Evolutionary conservation across 345 rosid genomes (phyloP).

Genomic region (Populus euphratica): DNA sequence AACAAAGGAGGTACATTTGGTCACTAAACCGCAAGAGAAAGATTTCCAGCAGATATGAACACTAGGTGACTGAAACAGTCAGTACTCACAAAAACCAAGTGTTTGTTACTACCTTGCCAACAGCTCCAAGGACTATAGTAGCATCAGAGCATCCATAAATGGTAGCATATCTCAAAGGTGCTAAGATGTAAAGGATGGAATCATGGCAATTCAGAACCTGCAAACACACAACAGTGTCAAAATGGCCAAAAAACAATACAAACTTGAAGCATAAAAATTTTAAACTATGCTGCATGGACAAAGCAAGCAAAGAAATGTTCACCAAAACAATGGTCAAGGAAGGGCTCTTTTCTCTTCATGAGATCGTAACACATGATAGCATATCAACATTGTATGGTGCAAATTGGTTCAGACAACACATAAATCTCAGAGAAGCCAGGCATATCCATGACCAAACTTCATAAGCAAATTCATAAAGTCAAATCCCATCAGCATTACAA

Average conservation of each 20-base stretch:
- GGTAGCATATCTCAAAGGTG: conserved; percentile 88
- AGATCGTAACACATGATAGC: neutral
- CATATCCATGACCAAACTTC: neutral
- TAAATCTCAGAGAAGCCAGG: neutral
- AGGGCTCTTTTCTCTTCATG: neutral
- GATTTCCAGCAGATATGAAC: neutral
- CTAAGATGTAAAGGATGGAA: conserved; percentile 85
- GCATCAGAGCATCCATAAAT: conserved; percentile 96
- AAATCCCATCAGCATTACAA: neutral
- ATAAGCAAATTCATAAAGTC: neutral
- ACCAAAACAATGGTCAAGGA: neutral
- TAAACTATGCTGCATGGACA: neutral
- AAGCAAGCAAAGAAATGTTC: neutral
- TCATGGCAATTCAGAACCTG: conserved; percentile 98
- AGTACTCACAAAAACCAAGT: neutral
- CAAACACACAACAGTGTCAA: conserved; percentile 19
- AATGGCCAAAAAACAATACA: neutral
- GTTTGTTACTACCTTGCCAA: conserved; percentile 76
- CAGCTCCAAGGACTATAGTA: conserved; percentile 95
- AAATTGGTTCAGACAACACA: neutral
- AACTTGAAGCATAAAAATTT: neutral
- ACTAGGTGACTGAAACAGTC: neutral
- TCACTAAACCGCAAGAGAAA: neutral
- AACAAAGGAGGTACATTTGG: neutral
- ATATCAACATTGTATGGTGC: neutral